Evolutionary conservation across 768 basidiomycete species (phyloP).

Genomic region (Sporobolomyces roseus): DNA sequence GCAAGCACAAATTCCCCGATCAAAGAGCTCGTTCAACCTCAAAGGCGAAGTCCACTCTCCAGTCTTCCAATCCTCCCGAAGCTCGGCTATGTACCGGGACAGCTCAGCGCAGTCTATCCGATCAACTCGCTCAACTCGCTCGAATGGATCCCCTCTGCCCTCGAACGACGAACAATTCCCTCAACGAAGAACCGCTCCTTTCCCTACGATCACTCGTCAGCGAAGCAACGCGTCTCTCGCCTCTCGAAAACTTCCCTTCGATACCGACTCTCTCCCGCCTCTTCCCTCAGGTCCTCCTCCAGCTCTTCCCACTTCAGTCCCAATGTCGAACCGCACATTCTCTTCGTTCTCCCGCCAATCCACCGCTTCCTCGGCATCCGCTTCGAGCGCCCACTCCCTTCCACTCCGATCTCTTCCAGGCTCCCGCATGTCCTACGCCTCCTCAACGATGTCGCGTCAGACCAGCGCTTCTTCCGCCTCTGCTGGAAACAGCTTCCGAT

Average conservation of each 20-base stretch:
- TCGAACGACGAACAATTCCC: too few relatives aligned
- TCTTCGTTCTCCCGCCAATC: conserved; percentile 29
- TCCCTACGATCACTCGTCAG: conserved; percentile 25
- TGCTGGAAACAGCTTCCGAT: conserved; percentile 24
- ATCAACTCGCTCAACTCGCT: neutral
- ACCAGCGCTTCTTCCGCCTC: conserved; percentile 17
- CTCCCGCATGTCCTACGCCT: conserved; percentile 5
- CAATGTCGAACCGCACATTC: conserved; percentile 23
- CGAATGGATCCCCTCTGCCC: neutral
- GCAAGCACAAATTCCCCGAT: conserved; percentile 5
- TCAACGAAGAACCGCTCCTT: too few relatives aligned
- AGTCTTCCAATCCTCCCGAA: neutral
- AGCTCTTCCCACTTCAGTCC: neutral
- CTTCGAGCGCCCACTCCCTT: neutral
- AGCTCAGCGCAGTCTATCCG: neutral
- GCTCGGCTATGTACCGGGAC: neutral
- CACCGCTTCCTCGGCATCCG: conserved; percentile 16
- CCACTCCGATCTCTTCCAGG: neutral
- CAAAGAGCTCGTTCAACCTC: conserved; percentile 4
- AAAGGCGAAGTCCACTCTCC: conserved; percentile 3
- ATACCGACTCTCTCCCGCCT: neutral
- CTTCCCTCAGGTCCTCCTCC: neutral
- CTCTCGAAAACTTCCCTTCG: conserved; percentile 9
- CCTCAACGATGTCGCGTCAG: conserved; percentile 18
- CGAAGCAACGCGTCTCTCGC: conserved; percentile 15